Evolutionary conservation across 2,329 filamentous ascomycete species (phyloP).

Genomic region (Aspergillus jensenii): DNA sequence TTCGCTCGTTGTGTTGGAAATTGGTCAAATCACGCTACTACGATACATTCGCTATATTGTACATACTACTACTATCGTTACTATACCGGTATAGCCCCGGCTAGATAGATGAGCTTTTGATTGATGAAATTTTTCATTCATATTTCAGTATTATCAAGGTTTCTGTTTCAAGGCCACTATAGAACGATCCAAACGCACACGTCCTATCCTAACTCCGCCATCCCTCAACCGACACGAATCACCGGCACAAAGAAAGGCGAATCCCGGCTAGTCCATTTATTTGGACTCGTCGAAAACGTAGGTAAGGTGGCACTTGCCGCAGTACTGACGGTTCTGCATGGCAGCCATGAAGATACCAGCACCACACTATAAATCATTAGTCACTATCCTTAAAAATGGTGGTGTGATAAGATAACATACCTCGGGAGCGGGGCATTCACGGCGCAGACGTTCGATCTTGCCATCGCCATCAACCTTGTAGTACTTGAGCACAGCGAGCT

Average conservation of each 20-base stretch:
- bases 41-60: constrained; percentile 1
- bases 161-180: constrained; percentile 4
- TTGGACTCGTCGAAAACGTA: constrained; percentile 70
- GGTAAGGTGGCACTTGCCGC: constrained; percentile 70
- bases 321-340: constrained; percentile 99
- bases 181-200: constrained; percentile 20
- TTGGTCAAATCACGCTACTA: background rate
- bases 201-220: constrained; percentile 15
- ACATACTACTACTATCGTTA: constrained; percentile 11
- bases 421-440: constrained; percentile 92
- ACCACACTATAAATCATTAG: constrained; percentile 68
- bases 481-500: constrained; percentile 99
- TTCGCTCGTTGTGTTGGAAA: background rate
- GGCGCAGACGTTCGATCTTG: constrained; percentile 98
- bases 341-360: constrained; percentile 99
- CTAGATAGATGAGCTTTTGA: constrained; percentile 12
- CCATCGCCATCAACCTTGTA: constrained; percentile 99
- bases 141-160: constrained; percentile 14
- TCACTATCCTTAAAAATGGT: constrained; percentile 34
- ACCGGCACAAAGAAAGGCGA: constrained; percentile 16
- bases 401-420: constrained; percentile 54
- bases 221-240: constrained; percentile 12
- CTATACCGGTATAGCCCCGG: constrained; percentile 1
- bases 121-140: constrained; percentile 11
- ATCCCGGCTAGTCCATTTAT: constrained; percentile 37